A percentile compares a stretch with the other conserved stretches of the same genome.
Evolutionary conservation across 306 rosid genomes (phyloP).

Genomic region (Glycine soja): DNA sequence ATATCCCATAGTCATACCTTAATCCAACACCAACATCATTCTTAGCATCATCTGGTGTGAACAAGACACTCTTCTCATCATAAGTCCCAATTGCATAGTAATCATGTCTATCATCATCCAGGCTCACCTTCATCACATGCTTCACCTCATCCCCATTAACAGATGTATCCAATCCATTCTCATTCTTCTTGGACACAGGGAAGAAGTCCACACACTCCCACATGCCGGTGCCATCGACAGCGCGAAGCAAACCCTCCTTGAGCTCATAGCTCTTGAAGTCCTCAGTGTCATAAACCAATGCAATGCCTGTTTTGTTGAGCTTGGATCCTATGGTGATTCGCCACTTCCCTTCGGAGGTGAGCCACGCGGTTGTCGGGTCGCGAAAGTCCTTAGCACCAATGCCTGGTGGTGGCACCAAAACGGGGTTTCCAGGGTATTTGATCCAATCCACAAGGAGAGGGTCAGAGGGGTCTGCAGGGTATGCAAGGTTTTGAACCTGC

Average conservation of each 20-base stretch:
- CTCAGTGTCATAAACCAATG: slow-evolving; percentile 75
- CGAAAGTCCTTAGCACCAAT: slow-evolving; percentile 72
- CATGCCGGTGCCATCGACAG: slow-evolving; percentile 85
- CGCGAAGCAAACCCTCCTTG: slow-evolving; percentile 61
- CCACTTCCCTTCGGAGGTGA: slow-evolving; percentile 80
- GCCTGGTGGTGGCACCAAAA: slow-evolving; percentile 82
- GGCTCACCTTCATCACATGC: slow-evolving; percentile 86
- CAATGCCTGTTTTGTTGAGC: slow-evolving; percentile 73
- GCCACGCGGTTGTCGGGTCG: slow-evolving; percentile 95
- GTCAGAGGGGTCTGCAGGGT: slow-evolving; percentile 75
- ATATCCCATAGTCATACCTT: slow-evolving; percentile 84
- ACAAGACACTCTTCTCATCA: slow-evolving; percentile 64
- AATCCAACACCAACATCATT: slow-evolving; percentile 85
- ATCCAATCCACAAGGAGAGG: slow-evolving; percentile 84
- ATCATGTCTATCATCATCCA: slow-evolving; percentile 82
- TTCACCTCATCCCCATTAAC: slow-evolving; percentile 65
- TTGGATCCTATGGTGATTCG: slow-evolving; percentile 78
- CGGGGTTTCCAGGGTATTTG: slow-evolving; percentile 81
- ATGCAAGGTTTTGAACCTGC: slow-evolving; percentile 88
- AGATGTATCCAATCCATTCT: slow-evolving; percentile 71
- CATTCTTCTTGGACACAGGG: slow-evolving; percentile 62
- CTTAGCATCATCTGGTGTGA: slow-evolving; percentile 65
- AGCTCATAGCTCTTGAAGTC: slow-evolving; percentile 75
- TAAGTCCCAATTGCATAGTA: slow-evolving; percentile 83
- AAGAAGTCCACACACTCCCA: slow-evolving; percentile 97